phyloP scores from a whole-genome alignment of 192 early-diverging fungal species.

The Rhizophagus clarus region DNA sequence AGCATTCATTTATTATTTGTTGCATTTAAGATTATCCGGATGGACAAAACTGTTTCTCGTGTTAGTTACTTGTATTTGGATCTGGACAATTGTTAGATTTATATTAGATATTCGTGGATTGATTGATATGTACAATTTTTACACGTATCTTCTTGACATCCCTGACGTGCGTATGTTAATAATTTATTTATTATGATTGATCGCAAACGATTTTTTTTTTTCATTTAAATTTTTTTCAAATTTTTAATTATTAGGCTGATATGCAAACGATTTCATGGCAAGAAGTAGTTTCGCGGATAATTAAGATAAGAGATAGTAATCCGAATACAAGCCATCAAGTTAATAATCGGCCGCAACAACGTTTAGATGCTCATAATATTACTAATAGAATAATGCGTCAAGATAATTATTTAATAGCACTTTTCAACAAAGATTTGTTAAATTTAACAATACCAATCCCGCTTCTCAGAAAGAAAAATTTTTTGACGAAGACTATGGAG shows the following conservation, averaged over 20 bases:
- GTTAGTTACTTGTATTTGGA: slow-evolving; percentile 75
- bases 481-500: slow-evolving; percentile 87
- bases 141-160: slow-evolving; percentile 76
- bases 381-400: slow-evolving; percentile 95
- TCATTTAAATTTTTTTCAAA: slow-evolving; percentile 14
- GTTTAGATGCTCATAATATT: slow-evolving; percentile 72
- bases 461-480: slow-evolving; percentile 53
- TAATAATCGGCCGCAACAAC: slow-evolving; percentile 45
- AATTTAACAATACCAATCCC: slow-evolving; percentile 76
- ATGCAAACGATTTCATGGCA: slow-evolving; percentile 89
- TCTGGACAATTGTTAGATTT: slow-evolving; percentile 69
- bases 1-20: slow-evolving; percentile 5
- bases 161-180: slow-evolving; percentile 55
- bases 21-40: slow-evolving; percentile 54
- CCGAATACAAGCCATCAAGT: slow-evolving; percentile 45
- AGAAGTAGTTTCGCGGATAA: slow-evolving; percentile 76
- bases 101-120: slow-evolving; percentile 72
- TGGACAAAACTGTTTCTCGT: slow-evolving; percentile 59
- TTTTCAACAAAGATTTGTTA: slow-evolving; percentile 92
- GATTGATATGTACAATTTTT: slow-evolving; percentile 85
- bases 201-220: background rate
- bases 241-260: slow-evolving; percentile 56
- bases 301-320: slow-evolving; percentile 71
- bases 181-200: background rate
- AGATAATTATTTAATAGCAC: slow-evolving; percentile 95